Percentiles rank a stretch among this genome's conserved stretches.
Conservation (phyloP, 371 early-diverging fungal species). For the Cokeromyces recurvatus region DNA sequence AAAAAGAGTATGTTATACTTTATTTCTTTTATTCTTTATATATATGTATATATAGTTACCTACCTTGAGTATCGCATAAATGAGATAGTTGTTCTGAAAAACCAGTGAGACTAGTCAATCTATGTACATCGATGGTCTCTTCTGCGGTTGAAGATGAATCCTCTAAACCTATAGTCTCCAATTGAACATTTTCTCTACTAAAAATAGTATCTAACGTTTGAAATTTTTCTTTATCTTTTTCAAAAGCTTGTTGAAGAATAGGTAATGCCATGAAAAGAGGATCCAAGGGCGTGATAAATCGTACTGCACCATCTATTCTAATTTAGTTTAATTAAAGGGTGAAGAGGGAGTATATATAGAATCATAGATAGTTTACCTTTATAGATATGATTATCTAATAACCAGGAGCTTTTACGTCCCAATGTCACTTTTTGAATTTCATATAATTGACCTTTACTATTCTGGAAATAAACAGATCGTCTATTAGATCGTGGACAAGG, state of each 20-base stretch:
- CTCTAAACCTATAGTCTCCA: not conserved
- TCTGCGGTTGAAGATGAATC: conserved; percentile 2
- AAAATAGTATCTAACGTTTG: conserved; percentile 20
- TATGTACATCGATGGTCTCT: conserved; percentile 16
- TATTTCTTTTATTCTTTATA: too few relatives aligned
- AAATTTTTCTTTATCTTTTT: conserved; percentile 2
- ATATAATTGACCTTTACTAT: conserved; percentile 11
- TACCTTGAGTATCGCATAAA: conserved; percentile 26
- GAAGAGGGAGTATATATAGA: too few relatives aligned
- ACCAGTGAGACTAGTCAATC: conserved; percentile 10
- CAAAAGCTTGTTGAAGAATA: conserved; percentile 8
- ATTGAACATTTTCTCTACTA: conserved; percentile 11
- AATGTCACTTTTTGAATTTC: conserved; percentile 21
- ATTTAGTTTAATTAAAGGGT: too few relatives aligned
- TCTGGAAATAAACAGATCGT: conserved; percentile 16
- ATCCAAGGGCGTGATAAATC: conserved; percentile 21
- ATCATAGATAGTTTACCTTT: too few relatives aligned
- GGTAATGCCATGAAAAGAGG: conserved; percentile 24
- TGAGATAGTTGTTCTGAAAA: conserved; percentile 14
- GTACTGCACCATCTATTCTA: conserved; percentile 16
- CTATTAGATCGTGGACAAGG: conserved; percentile 23
- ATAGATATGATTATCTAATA: conserved; percentile 8
- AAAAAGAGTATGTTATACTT: not conserved
- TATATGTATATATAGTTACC: too few relatives aligned
- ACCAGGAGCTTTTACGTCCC: conserved; percentile 22